Percentiles rank a stretch among this genome's conserved stretches.
These are phyloP conservation scores for Quercus dentata DNA, from an alignment of 306 rosid species.

Conservation along the genomic window DNA sequence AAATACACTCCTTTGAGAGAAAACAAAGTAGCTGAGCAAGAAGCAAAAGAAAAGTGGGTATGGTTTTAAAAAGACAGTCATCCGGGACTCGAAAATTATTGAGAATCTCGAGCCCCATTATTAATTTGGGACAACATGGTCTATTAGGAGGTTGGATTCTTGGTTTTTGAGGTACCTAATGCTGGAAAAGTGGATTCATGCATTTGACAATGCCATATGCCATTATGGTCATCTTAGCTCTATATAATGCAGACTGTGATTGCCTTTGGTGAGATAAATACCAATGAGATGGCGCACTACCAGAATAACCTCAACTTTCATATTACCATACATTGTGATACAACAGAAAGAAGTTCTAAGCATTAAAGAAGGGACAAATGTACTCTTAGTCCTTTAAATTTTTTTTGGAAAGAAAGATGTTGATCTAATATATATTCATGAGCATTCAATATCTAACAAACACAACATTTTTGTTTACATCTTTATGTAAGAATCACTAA, in stretches of 20 bases:
- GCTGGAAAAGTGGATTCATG: no score
- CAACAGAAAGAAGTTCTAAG: background rate
- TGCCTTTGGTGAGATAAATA: background rate
- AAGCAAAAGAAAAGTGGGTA: background rate
- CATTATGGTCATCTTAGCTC: no score
- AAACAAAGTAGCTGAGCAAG: constrained; percentile 14
- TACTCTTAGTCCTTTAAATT: background rate
- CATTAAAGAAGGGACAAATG: background rate
- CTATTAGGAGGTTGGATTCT: no score
- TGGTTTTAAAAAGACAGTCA: constrained; percentile 9
- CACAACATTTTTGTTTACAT: no score
- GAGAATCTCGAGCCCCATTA: no score
- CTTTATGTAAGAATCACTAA: no score
- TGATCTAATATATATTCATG: no score
- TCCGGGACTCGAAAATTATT: constrained; percentile 5
- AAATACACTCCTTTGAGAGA: background rate
- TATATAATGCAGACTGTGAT: no score
- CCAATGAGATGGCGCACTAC: background rate
- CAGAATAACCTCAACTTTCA: background rate
- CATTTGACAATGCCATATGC: background rate
- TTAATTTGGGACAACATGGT: no score
- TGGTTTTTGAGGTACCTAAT: no score
- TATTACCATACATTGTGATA: background rate
- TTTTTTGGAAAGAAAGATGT: no score
- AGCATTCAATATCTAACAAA: no score